A percentile compares a stretch with the other conserved stretches of the same genome.
These are phyloP conservation scores for Aspergillus sp. DNA, from an alignment of 2,329 filamentous ascomycete species.

Conservation along the genomic window DNA sequence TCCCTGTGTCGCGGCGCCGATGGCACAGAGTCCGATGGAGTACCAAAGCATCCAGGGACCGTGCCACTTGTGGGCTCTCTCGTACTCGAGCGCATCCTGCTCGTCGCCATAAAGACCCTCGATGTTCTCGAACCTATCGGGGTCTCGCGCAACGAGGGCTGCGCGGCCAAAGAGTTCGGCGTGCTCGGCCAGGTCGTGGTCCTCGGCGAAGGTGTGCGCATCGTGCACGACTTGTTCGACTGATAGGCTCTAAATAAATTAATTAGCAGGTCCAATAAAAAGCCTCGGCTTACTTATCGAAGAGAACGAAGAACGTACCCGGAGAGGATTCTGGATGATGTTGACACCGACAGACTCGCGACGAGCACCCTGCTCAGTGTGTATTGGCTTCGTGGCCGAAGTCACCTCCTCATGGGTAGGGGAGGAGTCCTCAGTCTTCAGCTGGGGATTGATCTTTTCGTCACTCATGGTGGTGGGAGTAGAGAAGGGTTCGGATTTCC, in stretches of 20 bases:
- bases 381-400: not conserved
- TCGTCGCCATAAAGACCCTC: constrained; percentile 43
- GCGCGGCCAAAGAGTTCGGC: constrained; percentile 37
- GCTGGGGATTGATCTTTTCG: not conserved
- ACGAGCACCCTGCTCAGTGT: constrained; percentile 17
- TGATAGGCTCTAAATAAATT: constrained; percentile 27
- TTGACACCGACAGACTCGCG: constrained; percentile 47
- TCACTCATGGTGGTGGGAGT: not conserved
- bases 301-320: constrained; percentile 30
- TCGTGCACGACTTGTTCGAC: constrained; percentile 31
- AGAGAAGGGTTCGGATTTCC: not conserved
- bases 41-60: constrained; percentile 48
- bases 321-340: constrained; percentile 49
- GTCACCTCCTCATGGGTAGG: not conserved
- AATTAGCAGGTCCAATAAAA: too few species aligned
- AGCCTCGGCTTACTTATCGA: too few species aligned
- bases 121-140: constrained; percentile 25
- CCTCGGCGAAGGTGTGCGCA: constrained; percentile 30
- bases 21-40: constrained; percentile 49
- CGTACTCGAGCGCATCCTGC: constrained; percentile 42
- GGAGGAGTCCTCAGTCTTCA: not conserved
- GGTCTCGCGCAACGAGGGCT: constrained; percentile 37
- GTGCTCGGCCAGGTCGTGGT: constrained; percentile 36
- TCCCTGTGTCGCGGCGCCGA: constrained; percentile 51
- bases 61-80: constrained; percentile 49